These are phyloP conservation scores for Colletotrichum sp. DNA, from an alignment of 2,329 filamentous ascomycete genomes.

Conservation along the genomic window DNA sequence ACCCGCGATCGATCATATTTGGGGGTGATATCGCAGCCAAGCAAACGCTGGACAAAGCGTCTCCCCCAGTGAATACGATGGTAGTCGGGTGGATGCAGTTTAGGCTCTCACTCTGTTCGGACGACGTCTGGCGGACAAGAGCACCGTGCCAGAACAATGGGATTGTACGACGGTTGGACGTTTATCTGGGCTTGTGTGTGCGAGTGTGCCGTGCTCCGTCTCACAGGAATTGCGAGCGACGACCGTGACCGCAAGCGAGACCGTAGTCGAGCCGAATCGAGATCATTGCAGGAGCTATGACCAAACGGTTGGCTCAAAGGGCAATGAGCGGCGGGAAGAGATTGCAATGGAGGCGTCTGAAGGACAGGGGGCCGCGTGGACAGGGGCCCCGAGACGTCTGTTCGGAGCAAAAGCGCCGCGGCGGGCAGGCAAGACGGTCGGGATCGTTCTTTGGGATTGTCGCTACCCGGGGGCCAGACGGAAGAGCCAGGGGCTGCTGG, in stretches of 20 bases:
- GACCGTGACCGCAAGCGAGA: background rate
- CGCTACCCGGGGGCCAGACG: background rate
- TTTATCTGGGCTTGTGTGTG: background rate
- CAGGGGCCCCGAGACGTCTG: background rate
- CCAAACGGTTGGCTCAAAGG: background rate
- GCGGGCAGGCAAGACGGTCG: background rate
- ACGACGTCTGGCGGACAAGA: background rate
- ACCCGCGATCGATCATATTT: slow-evolving; percentile 18
- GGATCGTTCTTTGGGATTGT: background rate
- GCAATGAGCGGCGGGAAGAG: background rate
- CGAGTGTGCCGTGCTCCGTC: background rate
- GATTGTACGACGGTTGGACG: slow-evolving; percentile 6
- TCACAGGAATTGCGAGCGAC: background rate
- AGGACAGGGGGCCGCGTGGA: background rate
- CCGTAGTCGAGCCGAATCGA: background rate
- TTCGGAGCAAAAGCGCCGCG: slow-evolving; percentile 7
- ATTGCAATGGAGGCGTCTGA: background rate
- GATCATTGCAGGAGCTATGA: background rate
- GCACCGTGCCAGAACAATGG: slow-evolving; percentile 9
- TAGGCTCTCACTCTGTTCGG: background rate
- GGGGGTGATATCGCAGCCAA: background rate
- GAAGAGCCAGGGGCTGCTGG: background rate
- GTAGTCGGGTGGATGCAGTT: slow-evolving; percentile 12
- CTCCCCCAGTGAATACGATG: background rate
- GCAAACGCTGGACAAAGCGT: slow-evolving; percentile 7